phyloP scores from a whole-genome alignment of 164 flowering plant genomes.

The Amborella trichopoda region DNA sequence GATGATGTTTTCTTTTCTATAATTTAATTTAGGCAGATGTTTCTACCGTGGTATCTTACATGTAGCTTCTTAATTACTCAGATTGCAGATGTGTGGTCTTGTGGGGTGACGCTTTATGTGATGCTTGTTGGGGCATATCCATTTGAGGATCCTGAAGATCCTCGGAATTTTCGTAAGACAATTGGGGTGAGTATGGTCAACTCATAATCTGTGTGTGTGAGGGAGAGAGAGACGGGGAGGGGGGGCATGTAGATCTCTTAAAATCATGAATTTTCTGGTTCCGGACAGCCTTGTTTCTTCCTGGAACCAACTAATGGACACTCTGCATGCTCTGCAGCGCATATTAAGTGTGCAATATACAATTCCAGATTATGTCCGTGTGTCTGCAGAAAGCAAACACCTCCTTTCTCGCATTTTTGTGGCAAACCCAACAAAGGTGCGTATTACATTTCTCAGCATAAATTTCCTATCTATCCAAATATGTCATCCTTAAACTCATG shows the following conservation, averaged over 20 bases:
- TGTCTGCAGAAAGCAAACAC: slow-evolving; percentile 45
- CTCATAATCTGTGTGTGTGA: no score
- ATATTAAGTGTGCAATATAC: slow-evolving; percentile 55
- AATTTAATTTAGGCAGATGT: no score
- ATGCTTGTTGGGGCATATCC: slow-evolving; percentile 72
- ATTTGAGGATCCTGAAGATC: slow-evolving; percentile 69
- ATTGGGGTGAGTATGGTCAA: slow-evolving; percentile 52
- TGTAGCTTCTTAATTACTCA: slow-evolving; percentile 9
- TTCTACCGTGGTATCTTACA: no score
- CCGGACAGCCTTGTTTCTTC: no score
- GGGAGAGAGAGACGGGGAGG: no score
- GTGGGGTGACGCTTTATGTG: slow-evolving; percentile 64
- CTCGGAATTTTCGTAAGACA: slow-evolving; percentile 49
- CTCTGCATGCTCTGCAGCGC: slow-evolving; percentile 25
- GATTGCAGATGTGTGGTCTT: slow-evolving; percentile 80
- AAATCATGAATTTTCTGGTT: no score
- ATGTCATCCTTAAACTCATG: not conserved
- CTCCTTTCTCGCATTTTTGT: slow-evolving; percentile 60
- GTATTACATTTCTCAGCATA: not conserved
- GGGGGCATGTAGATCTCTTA: no score
- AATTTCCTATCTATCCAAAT: not conserved
- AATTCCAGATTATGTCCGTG: slow-evolving; percentile 54
- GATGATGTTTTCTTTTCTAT: no score
- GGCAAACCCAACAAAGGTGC: slow-evolving; percentile 58
- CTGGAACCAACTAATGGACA: no score